A percentile compares a stretch with the other conserved stretches of the same genome.
Conservation (phyloP, 2,329 filamentous ascomycete species). For the Fusarium aywerte region DNA sequence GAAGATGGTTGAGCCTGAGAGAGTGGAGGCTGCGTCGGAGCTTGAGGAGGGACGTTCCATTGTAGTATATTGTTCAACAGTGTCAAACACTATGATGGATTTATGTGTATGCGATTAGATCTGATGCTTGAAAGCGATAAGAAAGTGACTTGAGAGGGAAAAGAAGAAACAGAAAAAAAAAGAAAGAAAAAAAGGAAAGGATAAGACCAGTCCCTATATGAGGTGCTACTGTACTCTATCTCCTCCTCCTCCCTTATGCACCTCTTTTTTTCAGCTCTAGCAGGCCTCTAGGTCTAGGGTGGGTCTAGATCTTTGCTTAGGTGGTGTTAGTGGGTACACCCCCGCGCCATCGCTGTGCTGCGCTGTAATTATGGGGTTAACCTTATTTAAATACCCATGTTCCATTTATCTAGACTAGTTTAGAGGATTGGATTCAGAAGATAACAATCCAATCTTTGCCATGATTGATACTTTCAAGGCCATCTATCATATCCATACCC, state of each 20-base stretch:
- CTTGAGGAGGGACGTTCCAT: slow-evolving; percentile 39
- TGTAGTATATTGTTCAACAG: slow-evolving; percentile 35
- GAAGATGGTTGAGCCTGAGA: slow-evolving; percentile 48
- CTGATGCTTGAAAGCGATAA: too few species aligned
- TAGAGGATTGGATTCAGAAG: neutral
- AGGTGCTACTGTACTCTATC: neutral
- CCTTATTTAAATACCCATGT: slow-evolving; percentile 14
- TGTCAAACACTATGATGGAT: too few species aligned
- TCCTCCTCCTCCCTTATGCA: neutral
- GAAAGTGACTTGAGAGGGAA: neutral
- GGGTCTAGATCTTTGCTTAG: slow-evolving; percentile 27
- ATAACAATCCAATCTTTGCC: too few species aligned
- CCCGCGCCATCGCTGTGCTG: slow-evolving; percentile 20
- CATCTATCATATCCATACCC: slow-evolving; percentile 13
- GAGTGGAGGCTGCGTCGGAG: slow-evolving; percentile 48
- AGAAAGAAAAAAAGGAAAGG: neutral
- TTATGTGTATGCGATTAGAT: neutral
- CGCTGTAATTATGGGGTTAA: slow-evolving; percentile 24
- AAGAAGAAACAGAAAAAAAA: neutral
- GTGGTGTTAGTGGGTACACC: slow-evolving; percentile 15
- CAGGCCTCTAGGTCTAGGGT: neutral
- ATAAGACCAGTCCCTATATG: neutral
- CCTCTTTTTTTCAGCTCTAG: slow-evolving; percentile 1
- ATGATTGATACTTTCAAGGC: slow-evolving; percentile 5
- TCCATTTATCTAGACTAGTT: slow-evolving; percentile 8